Evolutionary conservation across 345 rosid genomes (phyloP).

Genomic region (Lumnitzera littorea): DNA sequence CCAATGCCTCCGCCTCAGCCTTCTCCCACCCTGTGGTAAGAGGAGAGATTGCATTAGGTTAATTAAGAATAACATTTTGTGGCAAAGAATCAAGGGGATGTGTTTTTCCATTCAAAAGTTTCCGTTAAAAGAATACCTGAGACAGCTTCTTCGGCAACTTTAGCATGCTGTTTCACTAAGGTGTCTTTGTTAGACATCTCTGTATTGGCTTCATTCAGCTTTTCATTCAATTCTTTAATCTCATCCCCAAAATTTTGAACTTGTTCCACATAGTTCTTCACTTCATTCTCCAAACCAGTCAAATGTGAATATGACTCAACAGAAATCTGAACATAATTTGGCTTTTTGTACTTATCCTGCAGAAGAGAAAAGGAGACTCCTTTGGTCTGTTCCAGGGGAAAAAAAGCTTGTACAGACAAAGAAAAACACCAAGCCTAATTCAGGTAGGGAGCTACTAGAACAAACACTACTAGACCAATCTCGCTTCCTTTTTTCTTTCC

Average conservation of each 20-base stretch:
- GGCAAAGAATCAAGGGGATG: background rate
- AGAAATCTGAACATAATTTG: slow-evolving; percentile 78
- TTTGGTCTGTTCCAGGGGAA: background rate
- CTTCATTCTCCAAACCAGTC: slow-evolving; percentile 68
- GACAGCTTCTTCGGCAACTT: slow-evolving; percentile 99
- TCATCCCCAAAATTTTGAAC: slow-evolving; percentile 52
- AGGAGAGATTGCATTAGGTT: background rate
- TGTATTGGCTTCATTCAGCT: slow-evolving; percentile 54
- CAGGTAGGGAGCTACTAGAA: no score
- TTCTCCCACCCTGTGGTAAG: slow-evolving; percentile 86
- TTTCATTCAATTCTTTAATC: slow-evolving; percentile 60
- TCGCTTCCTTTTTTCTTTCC: no score
- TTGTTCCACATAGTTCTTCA: slow-evolving; percentile 50
- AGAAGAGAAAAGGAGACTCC: background rate
- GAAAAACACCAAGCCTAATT: no score
- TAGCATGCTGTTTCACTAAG: slow-evolving; percentile 89
- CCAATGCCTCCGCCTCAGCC: slow-evolving; percentile 93
- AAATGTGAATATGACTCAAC: slow-evolving; percentile 74
- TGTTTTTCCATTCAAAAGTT: background rate
- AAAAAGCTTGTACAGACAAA: no score
- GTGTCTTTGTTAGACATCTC: slow-evolving; percentile 68
- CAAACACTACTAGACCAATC: no score
- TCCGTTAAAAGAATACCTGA: slow-evolving; percentile 40
- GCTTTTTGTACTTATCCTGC: slow-evolving; percentile 67
- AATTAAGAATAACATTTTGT: background rate